Evolutionary conservation across 2,329 filamentous ascomycete genomes (phyloP), one percentile per base, ranked within the genome.

Genomic region (Phaeosphaeria sp.): DNA sequence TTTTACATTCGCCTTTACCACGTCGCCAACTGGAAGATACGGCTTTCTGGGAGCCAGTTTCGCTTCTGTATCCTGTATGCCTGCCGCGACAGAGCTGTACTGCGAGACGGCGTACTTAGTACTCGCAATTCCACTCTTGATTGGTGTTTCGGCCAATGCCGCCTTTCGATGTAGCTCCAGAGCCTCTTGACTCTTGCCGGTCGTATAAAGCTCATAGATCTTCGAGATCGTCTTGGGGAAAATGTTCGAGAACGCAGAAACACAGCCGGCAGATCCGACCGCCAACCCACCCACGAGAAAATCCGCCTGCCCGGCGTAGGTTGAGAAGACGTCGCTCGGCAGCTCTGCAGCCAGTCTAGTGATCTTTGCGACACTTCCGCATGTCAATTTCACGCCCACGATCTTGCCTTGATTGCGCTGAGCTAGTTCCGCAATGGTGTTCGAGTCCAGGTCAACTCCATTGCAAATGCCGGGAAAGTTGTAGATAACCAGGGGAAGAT

Each of bases 301-400:
- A 68, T 93, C 90, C 1, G 86, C 87, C 77, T 92, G 89, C 0
- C 91, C 91, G 0, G 89, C 89, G 67, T 87, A 92, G 0, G 87
- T 85, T 1, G 88, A 85, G 69, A 93, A 93, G 11, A 82, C 74
- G 2, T 84, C 80, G 0, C 83, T 74, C 0, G 82, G 74, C 57
- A 84, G 77, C 22, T 77, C 75, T 1, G 83, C 81, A 0, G 82
- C 80, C 3, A 92, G 82, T 8, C 89, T 82, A 3, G 87, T 86
- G 49, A 92, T 83, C 77, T 92, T 92, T 57, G 87, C 89, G 30
- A 91, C 90, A 64, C 86, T 88, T n/a, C 89, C 89, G 69, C 89
- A 91, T 2, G 89, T 91, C 54, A 91, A 78, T 79, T 91, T 91
- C 51, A 88, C 86, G 27, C 88, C 89, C 50, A 90, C 85, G 63